These are phyloP conservation scores for Boletus mariae DNA, from an alignment of 1,284 basidiomycete species.

Conservation along the genomic window DNA sequence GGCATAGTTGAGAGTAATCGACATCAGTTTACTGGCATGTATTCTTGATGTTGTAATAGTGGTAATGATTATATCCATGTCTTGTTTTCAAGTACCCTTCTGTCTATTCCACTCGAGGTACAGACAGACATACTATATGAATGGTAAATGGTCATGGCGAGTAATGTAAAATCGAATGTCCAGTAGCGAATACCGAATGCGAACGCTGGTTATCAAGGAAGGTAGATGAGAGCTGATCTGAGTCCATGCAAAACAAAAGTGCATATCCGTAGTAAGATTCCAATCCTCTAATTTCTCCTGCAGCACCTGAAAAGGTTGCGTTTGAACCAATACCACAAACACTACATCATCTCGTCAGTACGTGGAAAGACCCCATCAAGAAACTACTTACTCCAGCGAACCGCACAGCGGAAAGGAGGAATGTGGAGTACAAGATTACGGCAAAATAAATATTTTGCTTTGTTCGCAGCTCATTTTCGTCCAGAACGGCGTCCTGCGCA, in stretches of 20 bases:
- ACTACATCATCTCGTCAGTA: conserved; percentile 43
- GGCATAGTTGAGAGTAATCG: conserved; percentile 19
- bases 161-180: conserved; percentile 29
- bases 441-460: conserved; percentile 81
- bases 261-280: conserved; percentile 10
- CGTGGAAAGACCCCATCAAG: background rate
- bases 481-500: conserved; percentile 38
- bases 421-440: conserved; percentile 87
- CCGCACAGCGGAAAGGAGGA: conserved; percentile 75
- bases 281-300: conserved; percentile 55
- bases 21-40: conserved; percentile 47
- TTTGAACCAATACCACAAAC: conserved; percentile 78
- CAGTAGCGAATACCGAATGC: conserved; percentile 11
- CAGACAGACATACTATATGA: conserved; percentile 22
- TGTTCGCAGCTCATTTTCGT: conserved; percentile 45
- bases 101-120: conserved; percentile 23
- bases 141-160: conserved; percentile 14
- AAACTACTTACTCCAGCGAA: conserved; percentile 72
- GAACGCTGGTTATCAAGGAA: conserved; percentile 26
- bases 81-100: conserved; percentile 20
- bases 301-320: conserved; percentile 81
- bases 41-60: conserved; percentile 38
- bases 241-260: conserved; percentile 27
- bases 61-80: conserved; percentile 8
- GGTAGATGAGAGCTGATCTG: conserved; percentile 32